Evolutionary conservation across 441 rosid genomes (phyloP).

Genomic region (Syzygium malaccense): DNA sequence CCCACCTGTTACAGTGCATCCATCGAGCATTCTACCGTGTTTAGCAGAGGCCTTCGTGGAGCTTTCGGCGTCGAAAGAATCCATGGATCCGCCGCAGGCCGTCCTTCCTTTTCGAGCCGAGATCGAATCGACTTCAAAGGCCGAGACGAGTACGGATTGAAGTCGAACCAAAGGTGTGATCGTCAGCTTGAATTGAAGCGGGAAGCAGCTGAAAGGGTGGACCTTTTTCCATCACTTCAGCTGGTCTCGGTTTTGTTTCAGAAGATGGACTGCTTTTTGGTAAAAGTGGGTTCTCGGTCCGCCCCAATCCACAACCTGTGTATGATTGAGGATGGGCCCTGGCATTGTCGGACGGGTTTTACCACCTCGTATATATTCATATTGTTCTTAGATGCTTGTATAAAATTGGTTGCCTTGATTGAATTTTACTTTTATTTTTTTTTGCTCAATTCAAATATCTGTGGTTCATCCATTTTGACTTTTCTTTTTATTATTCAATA

Average conservation of each 20-base stretch:
- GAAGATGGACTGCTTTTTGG: too few species aligned
- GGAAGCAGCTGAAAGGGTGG: neutral
- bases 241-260: too few species aligned
- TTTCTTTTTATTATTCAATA: neutral
- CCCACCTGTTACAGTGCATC: neutral
- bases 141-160: neutral
- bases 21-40: neutral
- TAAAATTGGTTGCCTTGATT: neutral
- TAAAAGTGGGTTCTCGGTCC: too few species aligned
- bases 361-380: neutral
- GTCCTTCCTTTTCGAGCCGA: neutral
- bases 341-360: neutral
- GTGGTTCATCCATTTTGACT: neutral
- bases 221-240: neutral
- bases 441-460: neutral
- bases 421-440: neutral
- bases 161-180: neutral
- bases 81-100: neutral
- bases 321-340: neutral
- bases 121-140: neutral
- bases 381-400: too few species aligned
- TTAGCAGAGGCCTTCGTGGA: too few species aligned
- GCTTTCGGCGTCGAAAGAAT: too few species aligned
- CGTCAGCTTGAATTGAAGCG: neutral
- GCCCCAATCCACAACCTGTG: neutral